These are phyloP conservation scores for Protomyces pachydermus DNA, from an alignment of 1,139 yeast species.

Conservation along the genomic window DNA sequence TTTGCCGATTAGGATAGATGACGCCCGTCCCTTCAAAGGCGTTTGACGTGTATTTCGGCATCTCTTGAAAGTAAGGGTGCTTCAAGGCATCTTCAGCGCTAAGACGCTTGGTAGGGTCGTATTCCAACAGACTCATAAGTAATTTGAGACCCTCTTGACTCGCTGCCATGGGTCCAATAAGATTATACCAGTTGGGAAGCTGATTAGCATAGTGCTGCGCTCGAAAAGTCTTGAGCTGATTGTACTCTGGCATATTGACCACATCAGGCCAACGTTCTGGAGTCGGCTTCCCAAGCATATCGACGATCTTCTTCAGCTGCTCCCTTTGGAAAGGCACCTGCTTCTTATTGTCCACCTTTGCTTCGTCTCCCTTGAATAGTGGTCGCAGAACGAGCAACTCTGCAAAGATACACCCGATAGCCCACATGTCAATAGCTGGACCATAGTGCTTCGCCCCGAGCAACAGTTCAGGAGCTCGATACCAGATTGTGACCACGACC, in stretches of 20 bases:
- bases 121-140: constrained; percentile 63
- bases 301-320: constrained; percentile 83
- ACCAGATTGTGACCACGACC: constrained; percentile 98
- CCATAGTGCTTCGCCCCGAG: constrained; percentile 91
- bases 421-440: constrained; percentile 90
- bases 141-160: constrained; percentile 70
- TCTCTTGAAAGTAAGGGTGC: constrained; percentile 72
- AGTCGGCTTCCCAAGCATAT: constrained; percentile 79
- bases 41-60: constrained; percentile 54
- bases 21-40: constrained; percentile 18
- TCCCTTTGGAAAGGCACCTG: constrained; percentile 90
- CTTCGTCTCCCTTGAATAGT: constrained; percentile 94
- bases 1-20: constrained; percentile 24
- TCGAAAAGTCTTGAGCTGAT: constrained; percentile 59
- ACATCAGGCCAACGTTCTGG: constrained; percentile 70
- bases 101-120: constrained; percentile 73
- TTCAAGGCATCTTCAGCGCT: constrained; percentile 75
- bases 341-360: constrained; percentile 87
- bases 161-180: constrained; percentile 58
- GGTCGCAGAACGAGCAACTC: constrained; percentile 86
- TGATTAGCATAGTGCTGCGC: constrained; percentile 53
- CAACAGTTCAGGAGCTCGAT: constrained; percentile 88
- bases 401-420: constrained; percentile 93
- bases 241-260: constrained; percentile 76
- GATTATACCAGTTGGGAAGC: constrained; percentile 75